Percentiles rank a stretch among this genome's conserved stretches.
These are phyloP conservation scores for Knoxdaviesia proteae DNA, from an alignment of 2,329 filamentous ascomycete species.

Conservation along the genomic window DNA sequence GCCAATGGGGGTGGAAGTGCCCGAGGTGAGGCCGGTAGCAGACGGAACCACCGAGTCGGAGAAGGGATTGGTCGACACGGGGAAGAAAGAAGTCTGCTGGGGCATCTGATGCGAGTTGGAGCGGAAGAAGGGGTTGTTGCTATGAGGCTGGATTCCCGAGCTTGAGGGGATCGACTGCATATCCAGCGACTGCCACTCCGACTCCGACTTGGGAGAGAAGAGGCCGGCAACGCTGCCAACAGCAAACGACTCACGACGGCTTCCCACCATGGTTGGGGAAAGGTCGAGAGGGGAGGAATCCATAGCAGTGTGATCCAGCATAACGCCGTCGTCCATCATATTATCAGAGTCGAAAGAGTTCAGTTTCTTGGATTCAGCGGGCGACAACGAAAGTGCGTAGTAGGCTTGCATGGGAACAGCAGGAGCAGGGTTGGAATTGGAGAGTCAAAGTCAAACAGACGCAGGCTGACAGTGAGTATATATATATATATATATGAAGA, in stretches of 20 bases:
- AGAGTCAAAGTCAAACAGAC: background rate
- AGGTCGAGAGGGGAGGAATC: conserved; percentile 38
- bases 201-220: conserved; percentile 44
- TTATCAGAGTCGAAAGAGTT: too few relatives aligned
- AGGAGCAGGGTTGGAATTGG: background rate
- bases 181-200: conserved; percentile 39
- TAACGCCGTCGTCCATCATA: conserved; percentile 8
- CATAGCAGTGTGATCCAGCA: conserved; percentile 35
- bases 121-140: conserved; percentile 47
- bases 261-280: conserved; percentile 40
- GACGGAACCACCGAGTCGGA: background rate
- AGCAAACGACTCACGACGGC: conserved; percentile 42
- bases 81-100: background rate
- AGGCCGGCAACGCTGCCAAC: conserved; percentile 26
- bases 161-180: conserved; percentile 44
- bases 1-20: conserved; percentile 52
- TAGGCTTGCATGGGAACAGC: background rate
- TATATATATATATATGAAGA: background rate
- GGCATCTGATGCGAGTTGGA: conserved; percentile 17
- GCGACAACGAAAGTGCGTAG: too few relatives aligned
- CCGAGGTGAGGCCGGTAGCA: conserved; percentile 41
- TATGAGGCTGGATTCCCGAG: conserved; percentile 36
- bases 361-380: too few relatives aligned
- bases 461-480: background rate
- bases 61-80: background rate